A percentile compares a stretch with the other conserved stretches of the same genome.
Conservation (phyloP, 108 stramenopile genomes). For the Cyclostephanos invisitatus region DNA sequence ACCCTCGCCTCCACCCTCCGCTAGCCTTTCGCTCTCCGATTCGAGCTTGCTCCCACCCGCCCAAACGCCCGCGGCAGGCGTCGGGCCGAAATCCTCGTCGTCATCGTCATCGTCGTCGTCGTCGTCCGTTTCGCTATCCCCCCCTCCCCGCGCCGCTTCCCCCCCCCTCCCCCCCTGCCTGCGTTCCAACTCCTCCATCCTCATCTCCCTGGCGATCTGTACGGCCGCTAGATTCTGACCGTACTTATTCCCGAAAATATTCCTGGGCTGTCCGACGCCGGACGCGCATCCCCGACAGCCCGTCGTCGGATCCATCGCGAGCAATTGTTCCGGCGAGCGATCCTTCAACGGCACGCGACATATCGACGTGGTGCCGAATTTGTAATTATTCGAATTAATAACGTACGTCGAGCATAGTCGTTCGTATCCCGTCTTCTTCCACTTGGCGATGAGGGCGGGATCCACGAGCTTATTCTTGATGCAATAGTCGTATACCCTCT, state of each 20-base stretch:
- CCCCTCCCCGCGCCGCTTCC: slow-evolving; percentile 49
- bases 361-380: slow-evolving; percentile 97
- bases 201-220: slow-evolving; percentile 89
- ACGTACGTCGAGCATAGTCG: slow-evolving; percentile 98
- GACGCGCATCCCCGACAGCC: slow-evolving; percentile 98
- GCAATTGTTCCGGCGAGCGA: slow-evolving; percentile 63
- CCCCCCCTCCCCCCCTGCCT: slow-evolving; percentile 32
- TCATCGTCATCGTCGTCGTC: slow-evolving; percentile 52
- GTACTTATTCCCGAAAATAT: slow-evolving; percentile 99
- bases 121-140: slow-evolving; percentile 59
- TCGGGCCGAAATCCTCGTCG: slow-evolving; percentile 86
- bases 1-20: slow-evolving; percentile 18
- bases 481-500: slow-evolving; percentile 97
- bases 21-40: slow-evolving; percentile 64
- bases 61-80: slow-evolving; percentile 80
- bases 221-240: slow-evolving; percentile 98
- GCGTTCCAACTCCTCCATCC: slow-evolving; percentile 60
- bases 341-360: slow-evolving; percentile 93
- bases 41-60: slow-evolving; percentile 74
- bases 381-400: slow-evolving; percentile 98
- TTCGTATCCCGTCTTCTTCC: slow-evolving; percentile 99
- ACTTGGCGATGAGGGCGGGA: slow-evolving; percentile 97
- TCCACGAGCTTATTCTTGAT: slow-evolving; percentile 96
- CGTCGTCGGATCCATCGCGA: slow-evolving; percentile 89
- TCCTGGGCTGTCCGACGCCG: slow-evolving; percentile 86